Conservation (phyloP, 306 rosid species). For the Castanea crenata region DNA sequence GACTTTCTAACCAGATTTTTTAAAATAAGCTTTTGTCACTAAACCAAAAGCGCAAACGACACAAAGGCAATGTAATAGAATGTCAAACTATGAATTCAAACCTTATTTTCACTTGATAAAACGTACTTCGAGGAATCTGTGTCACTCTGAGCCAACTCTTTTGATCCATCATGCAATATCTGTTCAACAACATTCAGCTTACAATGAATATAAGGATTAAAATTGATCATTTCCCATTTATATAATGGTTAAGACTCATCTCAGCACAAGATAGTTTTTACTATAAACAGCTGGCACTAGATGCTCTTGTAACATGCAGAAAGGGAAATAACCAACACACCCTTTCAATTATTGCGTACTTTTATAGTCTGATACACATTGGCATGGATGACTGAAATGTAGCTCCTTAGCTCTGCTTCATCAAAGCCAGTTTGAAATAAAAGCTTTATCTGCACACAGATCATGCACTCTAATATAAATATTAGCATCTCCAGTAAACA, state of each 20-base stretch:
- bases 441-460: conserved; percentile 74
- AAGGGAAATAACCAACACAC: conserved; percentile 97
- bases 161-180: conserved; percentile 89
- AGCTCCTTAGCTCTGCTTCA: conserved; percentile 91
- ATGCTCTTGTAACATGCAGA: conserved; percentile 47
- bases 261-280: conserved; percentile 23
- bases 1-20: conserved; percentile 7
- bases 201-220: conserved; percentile 14
- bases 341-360: conserved; percentile 99
- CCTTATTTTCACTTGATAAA: conserved; percentile 78
- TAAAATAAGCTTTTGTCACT: not conserved
- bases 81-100: conserved; percentile 23
- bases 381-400: conserved; percentile 92
- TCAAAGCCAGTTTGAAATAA: conserved; percentile 97
- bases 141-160: conserved; percentile 80
- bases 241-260: conserved; percentile 24
- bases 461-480: conserved; percentile 11
- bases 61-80: not conserved
- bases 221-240: conserved; percentile 16
- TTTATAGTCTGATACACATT: conserved; percentile 99
- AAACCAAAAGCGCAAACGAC: not conserved
- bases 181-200: conserved; percentile 38
- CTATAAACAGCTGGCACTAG: conserved; percentile 35
- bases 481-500: conserved; percentile 14
- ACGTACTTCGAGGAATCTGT: conserved; percentile 54